Percentiles rank a stretch among this genome's conserved stretches.
These are phyloP conservation scores for Prosopis cineraria DNA, from an alignment of 306 rosid species.

Conservation along the genomic window DNA sequence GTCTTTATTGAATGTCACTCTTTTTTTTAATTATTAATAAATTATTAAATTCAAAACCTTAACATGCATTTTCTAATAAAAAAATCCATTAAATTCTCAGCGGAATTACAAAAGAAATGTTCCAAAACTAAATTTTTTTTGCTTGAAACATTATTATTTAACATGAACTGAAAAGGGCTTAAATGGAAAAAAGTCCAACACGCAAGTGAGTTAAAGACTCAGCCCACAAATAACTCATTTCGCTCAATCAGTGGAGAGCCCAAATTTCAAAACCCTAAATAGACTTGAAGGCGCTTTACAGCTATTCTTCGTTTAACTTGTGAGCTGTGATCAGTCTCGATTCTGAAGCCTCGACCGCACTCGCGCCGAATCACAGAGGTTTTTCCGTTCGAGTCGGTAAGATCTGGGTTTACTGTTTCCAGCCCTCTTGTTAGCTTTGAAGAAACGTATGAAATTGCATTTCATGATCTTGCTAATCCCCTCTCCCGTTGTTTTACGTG, in stretches of 20 bases:
- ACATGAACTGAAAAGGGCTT: neutral
- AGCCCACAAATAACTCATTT: neutral
- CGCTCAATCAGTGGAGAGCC: neutral
- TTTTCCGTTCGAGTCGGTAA: neutral
- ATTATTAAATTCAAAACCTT: no score
- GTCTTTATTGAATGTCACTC: no score
- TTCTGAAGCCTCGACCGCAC: neutral
- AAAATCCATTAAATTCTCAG: no score
- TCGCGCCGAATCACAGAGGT: neutral
- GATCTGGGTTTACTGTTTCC: neutral
- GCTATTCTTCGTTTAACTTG: neutral
- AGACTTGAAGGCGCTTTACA: neutral
- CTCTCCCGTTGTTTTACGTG: neutral
- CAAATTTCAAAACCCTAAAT: constrained; percentile 11
- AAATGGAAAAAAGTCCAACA: neutral
- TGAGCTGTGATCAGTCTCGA: neutral
- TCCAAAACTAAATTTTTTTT: neutral
- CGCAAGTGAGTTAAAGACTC: no score
- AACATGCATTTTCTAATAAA: no score
- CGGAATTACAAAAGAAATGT: neutral
- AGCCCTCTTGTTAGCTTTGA: neutral
- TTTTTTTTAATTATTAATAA: no score
- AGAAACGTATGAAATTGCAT: neutral
- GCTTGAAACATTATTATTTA: neutral
- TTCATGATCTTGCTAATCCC: neutral